These are phyloP conservation scores for Pyricularia grisea DNA, from an alignment of 2,329 filamentous ascomycete species.

Conservation along the genomic window DNA sequence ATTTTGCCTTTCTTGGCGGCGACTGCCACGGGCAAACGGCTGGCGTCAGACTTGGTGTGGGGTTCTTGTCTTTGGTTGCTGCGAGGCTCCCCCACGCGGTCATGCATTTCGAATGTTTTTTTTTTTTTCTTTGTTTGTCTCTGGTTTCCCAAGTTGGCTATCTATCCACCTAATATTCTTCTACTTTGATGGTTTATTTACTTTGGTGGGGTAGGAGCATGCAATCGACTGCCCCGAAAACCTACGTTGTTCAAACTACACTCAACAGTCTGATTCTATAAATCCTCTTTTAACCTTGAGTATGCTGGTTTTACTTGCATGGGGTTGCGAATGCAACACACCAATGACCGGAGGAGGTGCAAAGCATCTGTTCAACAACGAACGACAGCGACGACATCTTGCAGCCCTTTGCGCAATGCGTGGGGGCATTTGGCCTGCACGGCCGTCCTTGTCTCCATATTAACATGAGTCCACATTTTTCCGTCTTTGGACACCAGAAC, in stretches of 20 bases:
- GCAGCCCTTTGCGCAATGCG: background rate
- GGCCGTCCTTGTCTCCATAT: background rate
- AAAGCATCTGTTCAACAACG: background rate
- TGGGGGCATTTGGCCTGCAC: background rate
- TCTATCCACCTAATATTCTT: background rate
- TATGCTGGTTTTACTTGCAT: background rate
- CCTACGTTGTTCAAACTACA: background rate
- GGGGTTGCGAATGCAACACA: background rate
- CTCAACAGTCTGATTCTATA: background rate
- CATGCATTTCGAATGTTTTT: background rate
- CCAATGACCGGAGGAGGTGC: background rate
- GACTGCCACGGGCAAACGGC: background rate
- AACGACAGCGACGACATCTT: constrained; percentile 4
- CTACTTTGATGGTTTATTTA: too few species aligned
- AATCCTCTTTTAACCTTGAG: too few species aligned
- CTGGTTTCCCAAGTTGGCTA: background rate
- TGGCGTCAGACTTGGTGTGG: background rate
- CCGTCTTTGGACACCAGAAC: background rate
- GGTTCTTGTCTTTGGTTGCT: background rate
- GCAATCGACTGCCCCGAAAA: background rate
- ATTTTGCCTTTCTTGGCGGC: background rate
- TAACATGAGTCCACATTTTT: background rate
- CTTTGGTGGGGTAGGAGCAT: background rate
- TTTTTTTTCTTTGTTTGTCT: background rate
- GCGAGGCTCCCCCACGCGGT: background rate